Conservation (phyloP, 257 asterid species). For the Nemophila menziesii region DNA sequence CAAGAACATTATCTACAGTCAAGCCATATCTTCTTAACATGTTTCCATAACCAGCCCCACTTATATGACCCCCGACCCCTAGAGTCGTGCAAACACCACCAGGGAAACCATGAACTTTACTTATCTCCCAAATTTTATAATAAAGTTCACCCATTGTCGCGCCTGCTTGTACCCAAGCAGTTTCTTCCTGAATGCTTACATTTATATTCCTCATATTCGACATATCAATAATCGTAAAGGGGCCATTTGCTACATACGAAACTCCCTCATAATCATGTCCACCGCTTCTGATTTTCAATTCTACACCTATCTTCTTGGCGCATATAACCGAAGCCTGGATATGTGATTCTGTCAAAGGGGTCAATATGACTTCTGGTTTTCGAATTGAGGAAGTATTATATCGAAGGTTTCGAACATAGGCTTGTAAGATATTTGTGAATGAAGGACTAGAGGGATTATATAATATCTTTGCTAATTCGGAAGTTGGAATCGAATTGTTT, state of each 20-base stretch:
- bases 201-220: conserved; percentile 4
- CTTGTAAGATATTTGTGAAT: conserved; percentile 7
- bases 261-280: conserved; percentile 16
- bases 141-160: conserved; percentile 18
- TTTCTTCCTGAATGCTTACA: conserved; percentile 8
- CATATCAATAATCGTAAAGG: conserved; percentile 4
- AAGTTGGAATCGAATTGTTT: too few species aligned
- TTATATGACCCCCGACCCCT: conserved; percentile 5
- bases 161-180: conserved; percentile 16
- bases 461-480: too few species aligned
- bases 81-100: conserved; percentile 9
- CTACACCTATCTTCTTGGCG: conserved; percentile 3
- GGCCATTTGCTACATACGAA: conserved; percentile 4
- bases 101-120: conserved; percentile 13
- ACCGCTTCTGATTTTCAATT: conserved; percentile 15
- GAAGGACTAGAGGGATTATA: too few species aligned
- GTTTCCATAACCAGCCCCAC: conserved; percentile 13
- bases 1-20: conserved; percentile 11
- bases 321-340: conserved; percentile 18
- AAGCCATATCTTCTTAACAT: conserved; percentile 15
- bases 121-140: conserved; percentile 12
- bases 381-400: conserved; percentile 8
- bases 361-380: conserved; percentile 18
- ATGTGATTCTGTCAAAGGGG: conserved; percentile 13
- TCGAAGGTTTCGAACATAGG: conserved; percentile 17